phyloP scores from a whole-genome alignment of 2,329 filamentous ascomycete species.

The Botryotinia convoluta region DNA sequence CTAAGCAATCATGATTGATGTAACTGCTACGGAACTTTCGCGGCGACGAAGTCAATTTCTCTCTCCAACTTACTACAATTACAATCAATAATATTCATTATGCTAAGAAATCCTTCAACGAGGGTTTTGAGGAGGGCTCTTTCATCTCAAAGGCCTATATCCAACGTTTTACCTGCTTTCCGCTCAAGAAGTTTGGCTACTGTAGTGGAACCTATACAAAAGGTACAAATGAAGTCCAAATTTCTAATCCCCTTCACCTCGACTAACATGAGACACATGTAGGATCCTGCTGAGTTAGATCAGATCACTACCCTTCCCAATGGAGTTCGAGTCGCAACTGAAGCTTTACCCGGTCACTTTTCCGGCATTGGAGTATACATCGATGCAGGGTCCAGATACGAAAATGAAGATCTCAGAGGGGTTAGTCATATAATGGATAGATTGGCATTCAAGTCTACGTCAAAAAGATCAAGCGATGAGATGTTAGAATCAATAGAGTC shows the following conservation, averaged over 20 bases:
- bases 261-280: constrained; percentile 27
- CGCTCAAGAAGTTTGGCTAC: constrained; percentile 37
- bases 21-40: background rate
- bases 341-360: constrained; percentile 91
- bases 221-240: constrained; percentile 27
- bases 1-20: background rate
- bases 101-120: constrained; percentile 36
- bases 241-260: background rate
- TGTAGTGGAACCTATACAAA: constrained; percentile 37
- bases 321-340: constrained; percentile 90
- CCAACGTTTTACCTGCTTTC: constrained; percentile 29
- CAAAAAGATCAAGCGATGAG: constrained; percentile 67
- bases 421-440: constrained; percentile 96
- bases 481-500: constrained; percentile 87
- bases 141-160: constrained; percentile 23
- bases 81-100: constrained; percentile 24
- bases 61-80: background rate
- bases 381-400: constrained; percentile 91
- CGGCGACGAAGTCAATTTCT: background rate
- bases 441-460: constrained; percentile 89
- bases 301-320: constrained; percentile 85
- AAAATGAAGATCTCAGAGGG: constrained; percentile 78
- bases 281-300: constrained; percentile 86
- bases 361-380: constrained; percentile 94
- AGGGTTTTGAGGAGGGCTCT: constrained; percentile 29